A percentile compares a stretch with the other conserved stretches of the same genome.
phyloP scores from a whole-genome alignment of 495 filamentous ascomycete species.

The Pyrenopolyporus hunteri region DNA sequence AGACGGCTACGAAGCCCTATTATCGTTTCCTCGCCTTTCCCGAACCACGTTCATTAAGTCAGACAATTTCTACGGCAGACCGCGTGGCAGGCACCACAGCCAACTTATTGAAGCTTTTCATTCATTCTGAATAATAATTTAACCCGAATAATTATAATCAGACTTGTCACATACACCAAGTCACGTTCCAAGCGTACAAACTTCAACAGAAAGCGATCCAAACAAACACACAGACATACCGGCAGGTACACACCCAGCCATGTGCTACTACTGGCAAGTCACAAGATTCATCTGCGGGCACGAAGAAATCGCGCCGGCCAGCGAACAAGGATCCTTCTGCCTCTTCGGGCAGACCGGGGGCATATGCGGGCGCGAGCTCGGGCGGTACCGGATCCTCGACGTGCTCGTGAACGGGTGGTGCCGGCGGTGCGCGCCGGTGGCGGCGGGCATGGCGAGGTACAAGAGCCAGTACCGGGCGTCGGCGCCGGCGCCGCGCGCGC shows the following conservation, averaged over 20 bases:
- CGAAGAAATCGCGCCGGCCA: background rate
- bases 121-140: background rate
- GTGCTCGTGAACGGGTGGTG: background rate
- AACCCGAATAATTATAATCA: too few relatives aligned
- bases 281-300: conserved; percentile 13
- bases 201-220: background rate
- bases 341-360: background rate
- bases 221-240: background rate
- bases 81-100: conserved; percentile 29
- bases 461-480: background rate
- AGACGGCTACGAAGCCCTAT: background rate
- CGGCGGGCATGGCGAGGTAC: background rate
- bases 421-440: background rate
- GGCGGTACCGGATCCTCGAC: conserved; percentile 8
- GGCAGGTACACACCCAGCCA: background rate
- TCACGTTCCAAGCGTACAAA: background rate
- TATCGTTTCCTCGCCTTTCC: background rate
- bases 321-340: conserved; percentile 1
- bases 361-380: conserved; percentile 13
- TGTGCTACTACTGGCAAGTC: conserved; percentile 10
- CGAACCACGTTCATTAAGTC: conserved; percentile 3
- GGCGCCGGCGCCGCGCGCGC: background rate
- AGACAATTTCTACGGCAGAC: background rate
- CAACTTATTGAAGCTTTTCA: background rate
- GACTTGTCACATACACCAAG: too few relatives aligned